phyloP scores from a whole-genome alignment of 2,329 filamentous ascomycete species.

The Pseudogymnoascus sp. region DNA sequence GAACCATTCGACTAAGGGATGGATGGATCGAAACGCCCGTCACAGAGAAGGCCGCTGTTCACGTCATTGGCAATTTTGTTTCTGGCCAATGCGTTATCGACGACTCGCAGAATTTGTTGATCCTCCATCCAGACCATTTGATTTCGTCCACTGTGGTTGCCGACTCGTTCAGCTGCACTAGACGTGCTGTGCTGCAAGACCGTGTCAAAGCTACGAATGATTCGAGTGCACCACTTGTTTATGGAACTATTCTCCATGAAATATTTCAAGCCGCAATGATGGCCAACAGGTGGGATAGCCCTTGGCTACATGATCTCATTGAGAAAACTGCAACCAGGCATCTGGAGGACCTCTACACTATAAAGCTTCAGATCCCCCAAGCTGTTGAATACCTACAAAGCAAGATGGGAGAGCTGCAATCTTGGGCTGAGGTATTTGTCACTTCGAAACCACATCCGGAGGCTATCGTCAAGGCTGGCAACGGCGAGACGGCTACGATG shows the following conservation, averaged over 20 bases:
- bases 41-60: conserved; percentile 66
- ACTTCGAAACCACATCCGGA: conserved; percentile 57
- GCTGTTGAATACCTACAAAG: conserved; percentile 72
- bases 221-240: conserved; percentile 71
- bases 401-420: conserved; percentile 72
- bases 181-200: conserved; percentile 87
- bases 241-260: conserved; percentile 89
- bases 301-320: conserved; percentile 58
- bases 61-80: conserved; percentile 75
- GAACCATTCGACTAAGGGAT: conserved; percentile 67
- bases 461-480: conserved; percentile 69
- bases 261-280: conserved; percentile 87
- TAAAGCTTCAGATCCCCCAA: conserved; percentile 63
- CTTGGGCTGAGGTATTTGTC: conserved; percentile 79
- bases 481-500: conserved; percentile 67
- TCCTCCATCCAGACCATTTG: conserved; percentile 89
- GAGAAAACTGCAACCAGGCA: conserved; percentile 63
- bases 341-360: conserved; percentile 81
- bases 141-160: conserved; percentile 91
- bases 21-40: conserved; percentile 81
- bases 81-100: conserved; percentile 70
- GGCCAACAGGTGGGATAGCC: conserved; percentile 68
- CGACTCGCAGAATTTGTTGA: conserved; percentile 73
- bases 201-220: conserved; percentile 85
- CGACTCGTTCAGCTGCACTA: conserved; percentile 89